Conservation (phyloP, 2,329 filamentous ascomycete genomes). For the Pseudogymnoascus sp. region DNA sequence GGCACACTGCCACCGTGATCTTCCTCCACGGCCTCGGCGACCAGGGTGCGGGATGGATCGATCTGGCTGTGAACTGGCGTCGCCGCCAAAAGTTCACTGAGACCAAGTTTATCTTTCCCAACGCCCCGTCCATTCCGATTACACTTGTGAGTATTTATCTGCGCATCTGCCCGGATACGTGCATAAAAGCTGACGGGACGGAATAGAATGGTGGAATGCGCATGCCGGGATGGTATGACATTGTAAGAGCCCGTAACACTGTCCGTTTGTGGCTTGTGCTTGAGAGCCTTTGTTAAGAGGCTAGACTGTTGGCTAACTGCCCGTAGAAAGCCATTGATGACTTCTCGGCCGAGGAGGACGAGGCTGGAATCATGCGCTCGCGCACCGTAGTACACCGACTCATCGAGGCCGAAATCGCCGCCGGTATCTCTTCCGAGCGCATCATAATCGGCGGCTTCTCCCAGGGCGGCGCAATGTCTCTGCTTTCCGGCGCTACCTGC, state of each 20-base stretch:
- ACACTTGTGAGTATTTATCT: slow-evolving; percentile 52
- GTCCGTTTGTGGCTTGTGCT: slow-evolving; percentile 19
- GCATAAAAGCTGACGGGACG: not conserved
- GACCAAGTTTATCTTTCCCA: slow-evolving; percentile 89
- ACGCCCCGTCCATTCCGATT: slow-evolving; percentile 80
- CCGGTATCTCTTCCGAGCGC: slow-evolving; percentile 71
- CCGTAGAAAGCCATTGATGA: slow-evolving; percentile 37
- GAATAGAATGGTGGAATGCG: slow-evolving; percentile 61
- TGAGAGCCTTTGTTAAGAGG: slow-evolving; percentile 14
- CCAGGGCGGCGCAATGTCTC: slow-evolving; percentile 78
- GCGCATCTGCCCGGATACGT: not conserved
- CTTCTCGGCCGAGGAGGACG: slow-evolving; percentile 49
- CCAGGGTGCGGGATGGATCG: slow-evolving; percentile 68
- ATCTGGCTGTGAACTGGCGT: slow-evolving; percentile 80
- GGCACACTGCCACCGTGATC: slow-evolving; percentile 91
- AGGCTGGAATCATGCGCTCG: slow-evolving; percentile 63
- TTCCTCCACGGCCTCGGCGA: slow-evolving; percentile 91
- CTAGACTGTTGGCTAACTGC: not conserved
- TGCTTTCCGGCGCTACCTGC: slow-evolving; percentile 70
- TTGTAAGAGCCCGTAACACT: slow-evolving; percentile 41
- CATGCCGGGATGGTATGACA: slow-evolving; percentile 87
- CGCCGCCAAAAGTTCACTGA: slow-evolving; percentile 72
- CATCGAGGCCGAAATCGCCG: slow-evolving; percentile 70
- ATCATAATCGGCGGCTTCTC: slow-evolving; percentile 83
- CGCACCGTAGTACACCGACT: slow-evolving; percentile 70